Evolutionary conservation across 1,284 basidiomycete species (phyloP).

Genomic region (Moniliella sp.): DNA sequence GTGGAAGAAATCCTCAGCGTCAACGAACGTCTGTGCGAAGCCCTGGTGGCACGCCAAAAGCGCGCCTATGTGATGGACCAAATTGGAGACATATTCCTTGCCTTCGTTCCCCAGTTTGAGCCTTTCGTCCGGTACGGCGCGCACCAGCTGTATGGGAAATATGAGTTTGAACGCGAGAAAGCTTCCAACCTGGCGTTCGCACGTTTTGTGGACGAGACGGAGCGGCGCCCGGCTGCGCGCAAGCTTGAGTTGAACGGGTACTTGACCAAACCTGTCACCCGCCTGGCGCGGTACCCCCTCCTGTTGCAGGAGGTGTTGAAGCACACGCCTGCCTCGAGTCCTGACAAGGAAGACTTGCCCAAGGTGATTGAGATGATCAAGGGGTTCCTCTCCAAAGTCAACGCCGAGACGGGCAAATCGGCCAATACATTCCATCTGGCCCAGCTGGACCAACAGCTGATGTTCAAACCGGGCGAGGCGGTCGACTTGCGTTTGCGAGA

Average conservation of each 20-base stretch:
- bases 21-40: slow-evolving; percentile 67
- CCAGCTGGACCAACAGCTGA: slow-evolving; percentile 66
- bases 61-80: slow-evolving; percentile 72
- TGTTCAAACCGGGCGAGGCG: slow-evolving; percentile 62
- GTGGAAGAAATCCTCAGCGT: slow-evolving; percentile 77
- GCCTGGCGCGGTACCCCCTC: slow-evolving; percentile 80
- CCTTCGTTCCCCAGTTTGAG: slow-evolving; percentile 71
- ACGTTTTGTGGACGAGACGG: slow-evolving; percentile 72
- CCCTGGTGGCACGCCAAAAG: slow-evolving; percentile 86
- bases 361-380: slow-evolving; percentile 60
- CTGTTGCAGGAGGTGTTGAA: slow-evolving; percentile 80
- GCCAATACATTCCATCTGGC: slow-evolving; percentile 80
- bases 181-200: slow-evolving; percentile 80
- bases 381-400: slow-evolving; percentile 68
- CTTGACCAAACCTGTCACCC: slow-evolving; percentile 82
- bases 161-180: slow-evolving; percentile 98
- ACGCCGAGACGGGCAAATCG: slow-evolving; percentile 68
- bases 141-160: too few species aligned
- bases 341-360: slow-evolving; percentile 60
- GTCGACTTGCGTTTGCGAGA: slow-evolving; percentile 67
- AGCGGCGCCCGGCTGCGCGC: slow-evolving; percentile 75
- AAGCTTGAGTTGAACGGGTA: slow-evolving; percentile 96
- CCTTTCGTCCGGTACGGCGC: slow-evolving; percentile 72
- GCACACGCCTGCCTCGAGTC: slow-evolving; percentile 71
- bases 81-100: slow-evolving; percentile 75